Evolutionary conservation across 2,329 filamentous ascomycete genomes (phyloP), one percentile per base, ranked within the genome.

Genomic region (Talaromyces sp.): DNA sequence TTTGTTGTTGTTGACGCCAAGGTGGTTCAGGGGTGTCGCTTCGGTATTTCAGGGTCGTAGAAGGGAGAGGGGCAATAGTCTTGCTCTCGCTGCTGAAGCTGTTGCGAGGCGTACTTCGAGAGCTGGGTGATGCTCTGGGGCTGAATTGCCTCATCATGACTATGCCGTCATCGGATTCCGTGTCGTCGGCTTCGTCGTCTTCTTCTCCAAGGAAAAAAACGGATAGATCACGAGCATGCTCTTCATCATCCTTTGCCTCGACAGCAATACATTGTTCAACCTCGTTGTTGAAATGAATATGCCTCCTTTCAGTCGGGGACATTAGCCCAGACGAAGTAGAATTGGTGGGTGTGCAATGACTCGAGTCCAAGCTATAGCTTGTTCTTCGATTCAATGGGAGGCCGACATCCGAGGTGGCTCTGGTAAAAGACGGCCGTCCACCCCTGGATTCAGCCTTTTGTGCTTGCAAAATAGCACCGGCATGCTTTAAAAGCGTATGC

Each of bases 231-330:
- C 67, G 72, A 43, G 75, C 73, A 24, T 67, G 67, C 29, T 89
- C 86, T 54, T 93, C 89, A 26, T 88, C 88, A 64, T 90, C 86
- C 77, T 96, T 96, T 67, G 86, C 83, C 35, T 98, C 93, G 32
- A 99, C 86, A 8, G 95, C 95, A 65, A 97, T 97, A 73, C 93
- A 97, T 73, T 98, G 93, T 72, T 93, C 88, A 2, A 99, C 95
- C 76, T 93, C 90, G 71, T 97, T 90, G 71, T 97, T 95, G 75
- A 99, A 99, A 70, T 96, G 91, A 65, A 99, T 98, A 72, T 96
- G 93, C 63, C 88, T 92, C 69, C 86, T 84, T 75, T 78, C 85
- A 77, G 61, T 80, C 5, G 85, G 84, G 2, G 84, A 91, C 75
- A 71, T 87, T 81, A 75, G 80, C 68, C 89, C 89, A 0, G 92